A percentile compares a stretch with the other conserved stretches of the same genome.
These are phyloP conservation scores for Periconia macrospinosa DNA, from an alignment of 2,329 filamentous ascomycete genomes.

Conservation along the genomic window DNA sequence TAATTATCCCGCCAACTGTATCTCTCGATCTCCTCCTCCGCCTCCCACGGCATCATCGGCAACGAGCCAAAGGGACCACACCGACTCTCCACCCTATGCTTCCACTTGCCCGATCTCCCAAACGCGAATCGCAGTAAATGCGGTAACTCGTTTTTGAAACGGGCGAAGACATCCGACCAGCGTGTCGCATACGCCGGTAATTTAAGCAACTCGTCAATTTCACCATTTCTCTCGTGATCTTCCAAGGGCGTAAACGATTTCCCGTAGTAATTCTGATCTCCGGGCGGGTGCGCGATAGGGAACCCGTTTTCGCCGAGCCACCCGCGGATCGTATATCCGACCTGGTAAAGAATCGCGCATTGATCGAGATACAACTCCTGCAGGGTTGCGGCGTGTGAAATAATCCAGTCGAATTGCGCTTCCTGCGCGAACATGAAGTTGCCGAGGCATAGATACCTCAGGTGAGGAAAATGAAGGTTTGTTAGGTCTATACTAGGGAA, in stretches of 20 bases:
- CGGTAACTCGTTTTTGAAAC: background rate
- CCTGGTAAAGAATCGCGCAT: conserved; percentile 9
- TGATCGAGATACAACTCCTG: conserved; percentile 9
- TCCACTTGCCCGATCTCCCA: conserved; percentile 8
- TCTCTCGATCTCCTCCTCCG: conserved; percentile 6
- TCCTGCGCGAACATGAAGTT: conserved; percentile 6
- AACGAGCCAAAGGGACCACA: background rate
- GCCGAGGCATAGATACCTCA: conserved; percentile 6
- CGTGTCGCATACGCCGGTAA: background rate
- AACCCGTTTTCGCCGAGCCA: conserved; percentile 12
- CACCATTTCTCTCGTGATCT: background rate
- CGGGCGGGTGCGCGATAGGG: background rate
- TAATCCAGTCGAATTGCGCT: conserved; percentile 11
- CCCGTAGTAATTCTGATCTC: background rate
- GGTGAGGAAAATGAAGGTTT: conserved; percentile 4
- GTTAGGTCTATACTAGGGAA: conserved; percentile 10
- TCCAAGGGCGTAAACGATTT: background rate
- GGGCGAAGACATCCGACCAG: conserved; percentile 9
- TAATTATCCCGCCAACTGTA: conserved; percentile 5
- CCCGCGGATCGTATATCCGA: background rate
- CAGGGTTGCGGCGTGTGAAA: conserved; percentile 5
- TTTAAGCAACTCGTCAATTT: background rate
- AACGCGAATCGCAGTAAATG: conserved; percentile 6
- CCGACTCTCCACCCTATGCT: background rate
- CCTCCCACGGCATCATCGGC: conserved; percentile 11